phyloP scores from a whole-genome alignment of 352 stramenopile genomes.

The Globisporangium barbulae region DNA sequence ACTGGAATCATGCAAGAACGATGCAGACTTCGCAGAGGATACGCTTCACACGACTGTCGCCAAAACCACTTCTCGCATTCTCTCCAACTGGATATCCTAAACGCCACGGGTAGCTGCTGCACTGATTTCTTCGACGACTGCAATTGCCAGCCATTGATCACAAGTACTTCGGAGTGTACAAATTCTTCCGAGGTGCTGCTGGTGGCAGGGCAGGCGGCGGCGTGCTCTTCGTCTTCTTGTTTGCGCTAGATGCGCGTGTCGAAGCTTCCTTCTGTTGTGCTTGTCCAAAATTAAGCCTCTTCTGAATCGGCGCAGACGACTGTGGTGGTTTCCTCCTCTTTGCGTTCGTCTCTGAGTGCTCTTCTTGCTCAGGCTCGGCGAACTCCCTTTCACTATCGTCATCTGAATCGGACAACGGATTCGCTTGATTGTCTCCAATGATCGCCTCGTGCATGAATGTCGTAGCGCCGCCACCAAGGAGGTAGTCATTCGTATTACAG shows the following conservation, averaged over 20 bases:
- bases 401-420: slow-evolving; percentile 4
- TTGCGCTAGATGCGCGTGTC: background rate
- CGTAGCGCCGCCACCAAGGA: slow-evolving; percentile 8
- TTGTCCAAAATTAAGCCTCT: slow-evolving; percentile 7
- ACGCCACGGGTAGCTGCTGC: background rate
- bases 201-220: background rate
- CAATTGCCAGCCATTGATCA: background rate
- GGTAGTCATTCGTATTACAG: slow-evolving; percentile 2
- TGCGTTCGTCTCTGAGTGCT: background rate
- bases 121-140: background rate
- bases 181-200: background rate
- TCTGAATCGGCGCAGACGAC: background rate
- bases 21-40: background rate
- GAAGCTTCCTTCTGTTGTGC: background rate
- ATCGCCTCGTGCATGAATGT: slow-evolving; percentile 17
- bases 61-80: background rate
- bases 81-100: background rate
- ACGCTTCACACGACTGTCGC: background rate
- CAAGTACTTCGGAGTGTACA: slow-evolving; percentile 21
- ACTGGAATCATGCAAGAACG: background rate
- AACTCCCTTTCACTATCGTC: background rate
- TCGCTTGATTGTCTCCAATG: slow-evolving; percentile 10
- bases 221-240: background rate
- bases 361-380: slow-evolving; percentile 4
- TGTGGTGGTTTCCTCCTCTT: background rate